Percentiles rank a stretch among this genome's conserved stretches.
Conservation (phyloP, 164 flowering plant species). For the Stephania cephalantha region DNA sequence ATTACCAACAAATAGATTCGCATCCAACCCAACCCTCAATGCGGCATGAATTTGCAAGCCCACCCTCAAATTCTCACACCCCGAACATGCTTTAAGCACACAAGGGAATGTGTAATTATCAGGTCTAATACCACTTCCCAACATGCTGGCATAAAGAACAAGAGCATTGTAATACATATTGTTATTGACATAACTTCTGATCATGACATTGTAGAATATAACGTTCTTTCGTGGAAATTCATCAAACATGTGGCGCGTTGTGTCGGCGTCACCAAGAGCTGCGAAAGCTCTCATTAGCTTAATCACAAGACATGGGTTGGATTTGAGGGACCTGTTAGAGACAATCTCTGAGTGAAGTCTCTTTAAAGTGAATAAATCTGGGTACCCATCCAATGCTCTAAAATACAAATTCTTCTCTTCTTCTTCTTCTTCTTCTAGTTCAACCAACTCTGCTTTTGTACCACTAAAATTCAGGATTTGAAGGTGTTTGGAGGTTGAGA, state of each 20-base stretch:
- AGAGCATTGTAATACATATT: conserved; percentile 23
- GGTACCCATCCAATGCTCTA: conserved; percentile 22
- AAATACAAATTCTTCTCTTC: conserved; percentile 13
- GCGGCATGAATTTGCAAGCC: conserved; percentile 30
- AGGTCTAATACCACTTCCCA: conserved; percentile 11
- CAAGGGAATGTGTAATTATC: conserved; percentile 40
- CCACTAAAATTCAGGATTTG: conserved; percentile 1
- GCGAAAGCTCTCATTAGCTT: conserved; percentile 38
- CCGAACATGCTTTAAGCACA: conserved; percentile 31
- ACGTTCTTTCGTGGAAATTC: conserved; percentile 28
- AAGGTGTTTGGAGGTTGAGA: conserved; percentile 12
- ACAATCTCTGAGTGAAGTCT: conserved; percentile 28
- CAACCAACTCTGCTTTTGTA: not conserved
- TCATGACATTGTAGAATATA: conserved; percentile 34
- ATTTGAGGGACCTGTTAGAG: conserved; percentile 9
- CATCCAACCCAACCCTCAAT: conserved; percentile 23
- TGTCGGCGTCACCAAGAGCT: conserved; percentile 20
- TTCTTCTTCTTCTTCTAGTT: not conserved
- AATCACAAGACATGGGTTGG: conserved; percentile 26
- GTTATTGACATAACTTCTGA: conserved; percentile 31
- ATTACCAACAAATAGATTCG: conserved; percentile 28
- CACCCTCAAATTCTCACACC: conserved; percentile 18
- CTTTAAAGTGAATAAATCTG: conserved; percentile 26
- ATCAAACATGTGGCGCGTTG: conserved; percentile 29
- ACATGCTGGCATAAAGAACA: conserved; percentile 19